Percentiles rank a stretch among this genome's conserved stretches.
phyloP scores from a whole-genome alignment of 768 basidiomycete genomes.

The Tubosaeta brunneosetosa region DNA sequence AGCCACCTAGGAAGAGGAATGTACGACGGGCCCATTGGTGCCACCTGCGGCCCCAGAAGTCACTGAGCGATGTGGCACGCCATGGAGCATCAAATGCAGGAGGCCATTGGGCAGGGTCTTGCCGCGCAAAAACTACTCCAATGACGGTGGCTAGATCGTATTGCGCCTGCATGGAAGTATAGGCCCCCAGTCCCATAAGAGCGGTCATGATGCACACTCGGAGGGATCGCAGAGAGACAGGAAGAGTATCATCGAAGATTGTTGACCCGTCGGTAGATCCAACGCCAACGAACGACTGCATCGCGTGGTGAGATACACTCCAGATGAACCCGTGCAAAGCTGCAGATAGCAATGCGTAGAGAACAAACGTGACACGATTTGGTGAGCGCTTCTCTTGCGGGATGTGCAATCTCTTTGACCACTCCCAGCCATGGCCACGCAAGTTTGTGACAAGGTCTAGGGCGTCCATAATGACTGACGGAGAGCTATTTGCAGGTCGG shows the following conservation, averaged over 20 bases:
- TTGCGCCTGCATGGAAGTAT: too few relatives aligned
- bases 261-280: constrained; percentile 23
- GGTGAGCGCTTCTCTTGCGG: constrained; percentile 39
- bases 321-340: constrained; percentile 37
- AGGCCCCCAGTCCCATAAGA: constrained; percentile 2
- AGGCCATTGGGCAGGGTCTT: constrained; percentile 3
- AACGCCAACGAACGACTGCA: constrained; percentile 41
- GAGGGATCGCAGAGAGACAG: too few relatives aligned
- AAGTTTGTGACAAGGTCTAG: constrained; percentile 47
- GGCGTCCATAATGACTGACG: constrained; percentile 32
- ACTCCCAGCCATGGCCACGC: constrained; percentile 60
- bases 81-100: constrained; percentile 32
- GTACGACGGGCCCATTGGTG: constrained; percentile 25
- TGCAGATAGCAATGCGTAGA: constrained; percentile 31
- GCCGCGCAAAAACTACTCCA: too few relatives aligned
- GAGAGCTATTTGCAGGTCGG: background rate
- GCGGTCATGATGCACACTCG: constrained; percentile 35
- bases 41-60: constrained; percentile 29
- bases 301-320: constrained; percentile 42
- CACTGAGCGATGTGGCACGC: constrained; percentile 32
- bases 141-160: too few relatives aligned
- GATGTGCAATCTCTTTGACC: constrained; percentile 36
- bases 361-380: constrained; percentile 36
- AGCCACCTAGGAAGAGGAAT: constrained; percentile 22
- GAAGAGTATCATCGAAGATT: too few relatives aligned